These are phyloP conservation scores for Microbotryomycetes sp. DNA, from an alignment of 1,284 basidiomycete genomes.

Conservation along the genomic window DNA sequence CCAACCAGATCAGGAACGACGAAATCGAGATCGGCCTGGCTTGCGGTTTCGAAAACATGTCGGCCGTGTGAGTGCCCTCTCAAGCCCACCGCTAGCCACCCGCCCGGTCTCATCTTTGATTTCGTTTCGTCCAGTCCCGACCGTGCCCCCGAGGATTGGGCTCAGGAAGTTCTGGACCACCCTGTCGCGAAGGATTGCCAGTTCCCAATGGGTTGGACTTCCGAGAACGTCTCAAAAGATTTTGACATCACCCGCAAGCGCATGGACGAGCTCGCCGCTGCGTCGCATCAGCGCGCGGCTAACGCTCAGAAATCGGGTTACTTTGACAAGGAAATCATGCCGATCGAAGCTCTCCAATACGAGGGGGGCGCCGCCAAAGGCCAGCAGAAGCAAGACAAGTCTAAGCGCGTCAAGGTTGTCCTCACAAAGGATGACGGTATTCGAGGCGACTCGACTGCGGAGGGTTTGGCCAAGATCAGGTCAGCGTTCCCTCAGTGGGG, in stretches of 20 bases:
- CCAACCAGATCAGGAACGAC: constrained; percentile 70
- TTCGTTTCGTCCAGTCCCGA: constrained; percentile 51
- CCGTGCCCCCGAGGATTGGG: constrained; percentile 54
- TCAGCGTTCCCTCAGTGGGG: constrained; percentile 85
- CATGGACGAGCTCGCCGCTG: constrained; percentile 76
- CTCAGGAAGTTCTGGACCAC: constrained; percentile 53
- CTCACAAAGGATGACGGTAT: constrained; percentile 75
- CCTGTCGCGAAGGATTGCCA: constrained; percentile 53
- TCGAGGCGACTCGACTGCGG: constrained; percentile 65
- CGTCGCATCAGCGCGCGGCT: constrained; percentile 69
- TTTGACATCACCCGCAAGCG: constrained; percentile 72
- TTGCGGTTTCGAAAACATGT: constrained; percentile 76
- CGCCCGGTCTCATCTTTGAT: neutral
- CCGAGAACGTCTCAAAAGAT: constrained; percentile 46
- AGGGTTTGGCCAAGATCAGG: constrained; percentile 58
- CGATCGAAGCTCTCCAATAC: constrained; percentile 47
- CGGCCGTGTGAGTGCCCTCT: constrained; percentile 29
- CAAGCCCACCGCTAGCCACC: neutral
- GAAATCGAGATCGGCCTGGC: constrained; percentile 81
- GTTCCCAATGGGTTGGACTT: constrained; percentile 80
- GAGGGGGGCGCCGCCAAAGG: neutral
- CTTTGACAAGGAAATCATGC: constrained; percentile 72
- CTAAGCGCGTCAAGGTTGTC: constrained; percentile 52
- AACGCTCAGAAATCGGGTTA: constrained; percentile 53
- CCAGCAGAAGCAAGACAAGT: constrained; percentile 50